phyloP scores from a whole-genome alignment of 2,329 filamentous ascomycete species.

The Lachnellula hyalina region DNA sequence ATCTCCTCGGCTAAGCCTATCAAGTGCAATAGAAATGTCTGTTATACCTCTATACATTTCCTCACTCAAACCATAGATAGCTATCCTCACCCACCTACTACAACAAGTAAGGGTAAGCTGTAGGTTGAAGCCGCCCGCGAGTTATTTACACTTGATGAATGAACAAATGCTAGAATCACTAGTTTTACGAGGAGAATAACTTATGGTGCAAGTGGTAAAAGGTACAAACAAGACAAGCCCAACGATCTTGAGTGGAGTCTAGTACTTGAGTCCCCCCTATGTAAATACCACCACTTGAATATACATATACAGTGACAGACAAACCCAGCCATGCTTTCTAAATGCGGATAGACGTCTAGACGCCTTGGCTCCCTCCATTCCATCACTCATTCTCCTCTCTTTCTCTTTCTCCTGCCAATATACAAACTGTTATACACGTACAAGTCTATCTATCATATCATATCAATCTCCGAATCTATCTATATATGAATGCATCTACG shows the following conservation, averaged over 20 bases:
- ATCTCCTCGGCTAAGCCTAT: too few relatives aligned
- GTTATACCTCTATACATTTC: too few relatives aligned
- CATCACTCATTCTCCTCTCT: conserved; percentile 5
- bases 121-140: too few relatives aligned
- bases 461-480: background rate
- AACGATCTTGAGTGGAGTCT: background rate
- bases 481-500: conserved; percentile 5
- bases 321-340: conserved; percentile 5
- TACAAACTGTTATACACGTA: conserved; percentile 10
- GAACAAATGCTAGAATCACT: too few relatives aligned
- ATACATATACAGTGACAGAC: conserved; percentile 4
- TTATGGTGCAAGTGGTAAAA: too few relatives aligned
- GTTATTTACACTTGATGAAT: too few relatives aligned
- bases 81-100: too few relatives aligned
- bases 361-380: conserved; percentile 14
- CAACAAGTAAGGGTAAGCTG: too few relatives aligned
- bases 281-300: conserved; percentile 18
- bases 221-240: too few relatives aligned
- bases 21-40: too few relatives aligned
- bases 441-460: background rate
- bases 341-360: conserved; percentile 8
- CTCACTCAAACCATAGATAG: too few relatives aligned
- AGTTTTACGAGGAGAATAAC: too few relatives aligned
- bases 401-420: background rate
- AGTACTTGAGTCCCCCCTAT: background rate